phyloP scores from a whole-genome alignment of 2,329 filamentous ascomycete species.

The Monilinia laxa region DNA sequence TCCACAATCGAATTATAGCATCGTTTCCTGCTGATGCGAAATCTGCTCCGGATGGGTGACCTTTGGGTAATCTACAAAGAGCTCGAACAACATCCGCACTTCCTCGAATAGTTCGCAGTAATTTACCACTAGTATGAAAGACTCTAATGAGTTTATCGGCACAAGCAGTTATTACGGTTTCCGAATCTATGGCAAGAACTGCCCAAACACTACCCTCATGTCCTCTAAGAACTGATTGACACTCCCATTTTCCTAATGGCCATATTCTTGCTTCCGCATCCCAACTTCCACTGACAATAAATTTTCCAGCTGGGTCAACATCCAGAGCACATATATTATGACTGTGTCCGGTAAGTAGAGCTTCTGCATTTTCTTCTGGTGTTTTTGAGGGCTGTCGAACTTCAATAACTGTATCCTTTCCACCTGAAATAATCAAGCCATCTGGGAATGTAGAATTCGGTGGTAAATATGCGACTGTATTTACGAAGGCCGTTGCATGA shows the following conservation, averaged over 20 bases:
- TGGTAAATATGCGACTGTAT: constrained; percentile 74
- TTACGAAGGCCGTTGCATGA: constrained; percentile 83
- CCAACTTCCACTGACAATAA: constrained; percentile 90
- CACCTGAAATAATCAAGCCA: constrained; percentile 82
- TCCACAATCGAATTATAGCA: constrained; percentile 84
- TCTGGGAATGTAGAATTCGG: constrained; percentile 66
- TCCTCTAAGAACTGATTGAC: constrained; percentile 67
- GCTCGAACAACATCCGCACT: constrained; percentile 84
- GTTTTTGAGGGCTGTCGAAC: constrained; percentile 70
- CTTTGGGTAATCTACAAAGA: constrained; percentile 74
- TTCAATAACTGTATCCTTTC: constrained; percentile 91
- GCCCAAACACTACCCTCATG: constrained; percentile 87
- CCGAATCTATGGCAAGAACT: constrained; percentile 78
- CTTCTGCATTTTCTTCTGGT: constrained; percentile 75
- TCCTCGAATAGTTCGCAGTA: constrained; percentile 63
- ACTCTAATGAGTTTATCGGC: constrained; percentile 88
- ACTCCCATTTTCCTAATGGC: constrained; percentile 83
- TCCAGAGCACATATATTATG: constrained; percentile 88
- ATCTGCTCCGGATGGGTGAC: constrained; percentile 80
- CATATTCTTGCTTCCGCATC: constrained; percentile 85
- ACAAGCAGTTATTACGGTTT: constrained; percentile 84
- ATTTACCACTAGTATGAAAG: constrained; percentile 65
- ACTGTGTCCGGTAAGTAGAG: constrained; percentile 80
- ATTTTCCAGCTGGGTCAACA: constrained; percentile 67
- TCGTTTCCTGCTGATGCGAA: constrained; percentile 96